Conservation (phyloP, 176 grass and related monocot species). For the Carex myosuroides region DNA sequence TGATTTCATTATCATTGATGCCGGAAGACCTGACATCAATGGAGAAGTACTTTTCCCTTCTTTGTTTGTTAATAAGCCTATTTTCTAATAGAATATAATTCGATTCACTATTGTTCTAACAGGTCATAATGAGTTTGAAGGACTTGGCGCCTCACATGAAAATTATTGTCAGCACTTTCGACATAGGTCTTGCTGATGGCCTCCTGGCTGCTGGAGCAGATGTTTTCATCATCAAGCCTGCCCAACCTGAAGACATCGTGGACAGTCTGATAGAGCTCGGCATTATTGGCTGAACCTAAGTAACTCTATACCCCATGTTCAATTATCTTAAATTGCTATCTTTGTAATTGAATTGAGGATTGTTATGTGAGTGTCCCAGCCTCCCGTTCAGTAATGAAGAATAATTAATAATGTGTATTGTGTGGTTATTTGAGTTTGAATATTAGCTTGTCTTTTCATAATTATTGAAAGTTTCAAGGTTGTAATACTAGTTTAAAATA, state of each 20-base stretch:
- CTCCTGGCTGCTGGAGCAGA: not conserved
- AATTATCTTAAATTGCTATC: not conserved
- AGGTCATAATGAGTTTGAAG: not conserved
- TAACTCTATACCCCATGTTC: not conserved
- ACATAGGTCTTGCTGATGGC: not conserved
- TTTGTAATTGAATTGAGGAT: not conserved
- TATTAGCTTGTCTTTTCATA: not conserved
- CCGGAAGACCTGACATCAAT: not conserved
- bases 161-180: not conserved
- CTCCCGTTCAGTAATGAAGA: not conserved
- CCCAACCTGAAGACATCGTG: not conserved
- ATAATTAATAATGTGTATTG: not conserved
- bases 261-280: not conserved
- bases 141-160: not conserved
- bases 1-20: not conserved
- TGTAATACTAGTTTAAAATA: not conserved
- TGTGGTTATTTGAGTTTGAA: not conserved
- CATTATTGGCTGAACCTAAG: not conserved
- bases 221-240: not conserved
- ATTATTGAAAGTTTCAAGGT: not conserved
- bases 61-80: not conserved
- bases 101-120: not conserved
- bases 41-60: not conserved
- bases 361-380: not conserved
- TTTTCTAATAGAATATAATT: not conserved